phyloP scores from a whole-genome alignment of 306 rosid species.

The Parietaria judaica region DNA sequence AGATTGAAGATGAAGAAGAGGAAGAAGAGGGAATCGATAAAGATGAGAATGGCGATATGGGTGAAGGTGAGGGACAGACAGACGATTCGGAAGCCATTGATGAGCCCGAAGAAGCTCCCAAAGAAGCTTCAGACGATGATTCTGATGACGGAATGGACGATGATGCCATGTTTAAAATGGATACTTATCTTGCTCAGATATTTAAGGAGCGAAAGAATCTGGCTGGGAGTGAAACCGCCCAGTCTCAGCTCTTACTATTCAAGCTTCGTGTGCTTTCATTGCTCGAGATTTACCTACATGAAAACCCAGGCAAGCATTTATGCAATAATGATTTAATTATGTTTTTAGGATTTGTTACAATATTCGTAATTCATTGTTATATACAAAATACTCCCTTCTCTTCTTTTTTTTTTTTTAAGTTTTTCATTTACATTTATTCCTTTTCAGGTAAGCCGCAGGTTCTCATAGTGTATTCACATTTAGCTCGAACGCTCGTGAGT shows the following conservation, averaged over 20 bases:
- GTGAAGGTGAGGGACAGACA: constrained; percentile 73
- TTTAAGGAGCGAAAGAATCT: constrained; percentile 72
- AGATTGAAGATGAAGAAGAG: constrained; percentile 37
- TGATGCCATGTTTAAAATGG: constrained; percentile 95
- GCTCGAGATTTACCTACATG: constrained; percentile 87
- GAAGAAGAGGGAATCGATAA: constrained; percentile 70
- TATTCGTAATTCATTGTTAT: too few species aligned
- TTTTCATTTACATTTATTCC: background rate
- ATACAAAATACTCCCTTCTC: too few species aligned
- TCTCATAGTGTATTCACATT: constrained; percentile 60
- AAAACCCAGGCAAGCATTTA: constrained; percentile 63
- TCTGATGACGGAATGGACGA: constrained; percentile 98
- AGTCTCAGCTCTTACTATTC: constrained; percentile 79
- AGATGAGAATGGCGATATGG: constrained; percentile 69
- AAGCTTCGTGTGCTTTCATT: constrained; percentile 85
- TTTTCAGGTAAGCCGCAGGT: constrained; percentile 72
- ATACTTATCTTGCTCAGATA: constrained; percentile 71
- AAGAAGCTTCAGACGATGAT: constrained; percentile 53
- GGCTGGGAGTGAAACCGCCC: constrained; percentile 77
- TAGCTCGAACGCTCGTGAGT: constrained; percentile 59
- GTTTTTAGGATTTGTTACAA: too few species aligned
- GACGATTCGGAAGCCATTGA: constrained; percentile 72
- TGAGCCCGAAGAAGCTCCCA: constrained; percentile 43
- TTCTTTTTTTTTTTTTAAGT: background rate
- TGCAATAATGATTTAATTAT: background rate